A percentile compares a stretch with the other conserved stretches of the same genome.
Evolutionary conservation across 768 basidiomycete genomes (phyloP).

Genomic region (Tulasnella sp.): DNA sequence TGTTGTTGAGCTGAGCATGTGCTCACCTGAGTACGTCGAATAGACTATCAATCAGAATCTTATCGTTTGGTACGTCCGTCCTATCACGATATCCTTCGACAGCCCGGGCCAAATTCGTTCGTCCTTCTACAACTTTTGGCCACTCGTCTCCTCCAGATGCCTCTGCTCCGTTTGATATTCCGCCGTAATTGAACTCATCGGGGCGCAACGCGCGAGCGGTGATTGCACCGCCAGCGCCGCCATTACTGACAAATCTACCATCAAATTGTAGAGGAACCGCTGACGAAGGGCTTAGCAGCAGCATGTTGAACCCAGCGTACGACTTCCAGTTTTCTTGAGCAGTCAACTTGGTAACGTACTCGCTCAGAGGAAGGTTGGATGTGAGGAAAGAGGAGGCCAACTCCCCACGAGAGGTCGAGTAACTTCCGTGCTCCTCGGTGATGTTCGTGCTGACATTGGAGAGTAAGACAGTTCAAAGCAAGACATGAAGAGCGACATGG

Average conservation of each 20-base stretch:
- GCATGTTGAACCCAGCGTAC: constrained; percentile 75
- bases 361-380: constrained; percentile 31
- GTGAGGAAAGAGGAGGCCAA: constrained; percentile 59
- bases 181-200: constrained; percentile 43
- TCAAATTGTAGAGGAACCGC: constrained; percentile 35
- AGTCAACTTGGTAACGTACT: constrained; percentile 38
- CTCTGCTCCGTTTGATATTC: constrained; percentile 68
- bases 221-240: constrained; percentile 54
- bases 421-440: constrained; percentile 45
- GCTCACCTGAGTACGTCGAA: constrained; percentile 65
- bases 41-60: constrained; percentile 44
- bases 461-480: not conserved
- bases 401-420: constrained; percentile 53
- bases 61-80: constrained; percentile 35
- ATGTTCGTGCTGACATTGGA: constrained; percentile 62
- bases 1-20: constrained; percentile 14
- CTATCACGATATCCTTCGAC: constrained; percentile 37
- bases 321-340: constrained; percentile 30
- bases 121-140: constrained; percentile 64
- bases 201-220: constrained; percentile 41
- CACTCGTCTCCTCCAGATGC: constrained; percentile 49
- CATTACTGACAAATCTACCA: constrained; percentile 54
- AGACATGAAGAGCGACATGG: not conserved
- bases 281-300: constrained; percentile 38
- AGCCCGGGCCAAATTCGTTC: constrained; percentile 23